Conservation (phyloP, 2,329 filamentous ascomycete genomes). For the Penicillium sp. region DNA sequence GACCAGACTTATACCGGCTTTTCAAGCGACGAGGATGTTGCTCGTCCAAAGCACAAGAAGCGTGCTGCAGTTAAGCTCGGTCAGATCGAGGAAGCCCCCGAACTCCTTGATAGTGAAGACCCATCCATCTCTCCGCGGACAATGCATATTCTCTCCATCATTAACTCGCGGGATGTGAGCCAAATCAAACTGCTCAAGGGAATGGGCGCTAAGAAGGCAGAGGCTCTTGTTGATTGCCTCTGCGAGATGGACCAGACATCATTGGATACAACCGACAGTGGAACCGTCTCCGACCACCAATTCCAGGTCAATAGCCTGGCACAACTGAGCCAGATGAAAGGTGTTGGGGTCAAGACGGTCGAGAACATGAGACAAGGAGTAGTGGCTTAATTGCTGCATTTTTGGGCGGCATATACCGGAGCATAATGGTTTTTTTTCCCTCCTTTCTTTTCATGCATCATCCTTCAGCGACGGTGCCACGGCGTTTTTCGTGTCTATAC, state of each 20-base stretch:
- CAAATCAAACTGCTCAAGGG: slow-evolving; percentile 49
- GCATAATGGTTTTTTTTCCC: slow-evolving; percentile 6
- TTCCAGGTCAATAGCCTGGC: slow-evolving; percentile 38
- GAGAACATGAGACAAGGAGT: slow-evolving; percentile 49
- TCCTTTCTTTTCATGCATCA: slow-evolving; percentile 18
- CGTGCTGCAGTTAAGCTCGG: slow-evolving; percentile 24
- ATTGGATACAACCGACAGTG: slow-evolving; percentile 12
- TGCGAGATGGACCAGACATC: slow-evolving; percentile 40
- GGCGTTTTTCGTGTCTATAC: slow-evolving; percentile 20
- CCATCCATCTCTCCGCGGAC: slow-evolving; percentile 41
- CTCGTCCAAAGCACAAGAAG: slow-evolving; percentile 28
- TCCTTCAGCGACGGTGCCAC: slow-evolving; percentile 30
- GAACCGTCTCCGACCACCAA: slow-evolving; percentile 18
- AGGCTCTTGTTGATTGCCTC: slow-evolving; percentile 48
- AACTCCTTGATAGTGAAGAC: slow-evolving; percentile 20
- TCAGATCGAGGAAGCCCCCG: slow-evolving; percentile 16
- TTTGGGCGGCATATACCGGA: slow-evolving; percentile 9
- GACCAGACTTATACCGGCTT: slow-evolving; percentile 21
- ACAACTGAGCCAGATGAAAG: slow-evolving; percentile 43
- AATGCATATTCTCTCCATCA: slow-evolving; percentile 43
- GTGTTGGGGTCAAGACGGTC: slow-evolving; percentile 46
- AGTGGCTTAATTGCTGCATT: slow-evolving; percentile 29
- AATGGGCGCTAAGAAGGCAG: slow-evolving; percentile 48
- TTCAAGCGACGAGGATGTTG: slow-evolving; percentile 33
- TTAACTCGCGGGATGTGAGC: slow-evolving; percentile 46